Conservation (phyloP, 208 protist species). For the Trichomonas tenax region DNA sequence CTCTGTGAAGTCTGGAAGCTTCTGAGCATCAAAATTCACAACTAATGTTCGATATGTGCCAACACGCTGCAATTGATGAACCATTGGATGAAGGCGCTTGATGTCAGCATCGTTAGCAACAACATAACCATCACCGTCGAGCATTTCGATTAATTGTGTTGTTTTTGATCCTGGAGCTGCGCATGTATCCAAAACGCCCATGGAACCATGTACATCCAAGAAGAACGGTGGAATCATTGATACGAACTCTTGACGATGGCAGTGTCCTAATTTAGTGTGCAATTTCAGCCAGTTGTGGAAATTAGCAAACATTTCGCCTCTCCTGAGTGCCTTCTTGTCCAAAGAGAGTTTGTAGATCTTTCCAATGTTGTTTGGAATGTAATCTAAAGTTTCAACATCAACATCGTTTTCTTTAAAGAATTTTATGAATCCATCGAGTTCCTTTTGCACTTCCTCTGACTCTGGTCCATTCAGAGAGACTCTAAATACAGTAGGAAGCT, state of each 20-base stretch:
- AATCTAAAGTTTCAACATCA: no score
- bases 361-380: not conserved
- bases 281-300: not conserved
- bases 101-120: slow-evolving; percentile 27
- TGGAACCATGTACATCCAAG: slow-evolving; percentile 7
- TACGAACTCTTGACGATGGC: slow-evolving; percentile 24
- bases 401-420: not conserved
- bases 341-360: not conserved
- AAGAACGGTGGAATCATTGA: slow-evolving; percentile 35
- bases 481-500: not conserved
- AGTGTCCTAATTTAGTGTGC: not conserved
- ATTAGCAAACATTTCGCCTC: not conserved
- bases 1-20: not conserved
- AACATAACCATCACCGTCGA: slow-evolving; percentile 16
- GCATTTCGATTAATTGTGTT: slow-evolving; percentile 31
- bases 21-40: slow-evolving; percentile 25
- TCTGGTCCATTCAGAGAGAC: not conserved
- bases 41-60: slow-evolving; percentile 29
- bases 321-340: not conserved
- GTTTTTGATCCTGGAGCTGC: slow-evolving; percentile 54
- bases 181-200: slow-evolving; percentile 48
- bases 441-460: not conserved
- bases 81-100: slow-evolving; percentile 23
- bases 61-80: slow-evolving; percentile 37
- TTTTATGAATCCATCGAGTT: not conserved